Base-by-base conservation (phyloP, 2,329 filamentous ascomycete species). In the Ascosphaera aggregata region DNA sequence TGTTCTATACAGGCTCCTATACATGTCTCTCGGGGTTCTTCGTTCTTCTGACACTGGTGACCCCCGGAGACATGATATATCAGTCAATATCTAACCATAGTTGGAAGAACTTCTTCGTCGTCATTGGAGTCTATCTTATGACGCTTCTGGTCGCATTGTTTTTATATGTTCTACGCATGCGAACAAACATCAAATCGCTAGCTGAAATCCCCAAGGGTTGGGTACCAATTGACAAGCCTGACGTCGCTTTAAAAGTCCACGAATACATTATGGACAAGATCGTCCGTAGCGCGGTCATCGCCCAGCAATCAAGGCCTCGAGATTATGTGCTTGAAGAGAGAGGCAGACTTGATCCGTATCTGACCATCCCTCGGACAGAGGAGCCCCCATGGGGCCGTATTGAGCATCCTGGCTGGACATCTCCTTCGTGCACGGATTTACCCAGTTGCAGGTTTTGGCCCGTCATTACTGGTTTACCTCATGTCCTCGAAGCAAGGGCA, bases 401-500 rank as follows among this genome's bases (percentile, higher is more conserved):
- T 39, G 71, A 80, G 43, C 89, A 98, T 53, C 65, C 73, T 13
- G 89, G 86, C 39, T 95, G 89, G 86, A 77, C 78, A 2, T 80
- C 82, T 2, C 86, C 86, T 4, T 68, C 70, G 20, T 77, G 73
- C 1, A 62, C 69, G 7, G 79, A 89, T 50, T 60, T 89, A 15
- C 74, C 81, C 3, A 73, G 81, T 50, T 59, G 95, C n/a, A 74
- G 91, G 45, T 95, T 92, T 55, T 68, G 66, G 47, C 73, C 73
- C 2, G 81, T 98, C 18, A 65, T 94, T 15, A 66, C 69, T 30
- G 86, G 95, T 56, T 65, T 98, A 18, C 81, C 85, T 1, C 77
- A 91, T 51, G 66, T 95, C 19, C 80, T 95, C 44, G 86, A 95
- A 60, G 86, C 81, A 8, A 86, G 86, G 54, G 86, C 84, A 1